Conservation (phyloP, 2,329 filamentous ascomycete species). For the Capronia americana region DNA sequence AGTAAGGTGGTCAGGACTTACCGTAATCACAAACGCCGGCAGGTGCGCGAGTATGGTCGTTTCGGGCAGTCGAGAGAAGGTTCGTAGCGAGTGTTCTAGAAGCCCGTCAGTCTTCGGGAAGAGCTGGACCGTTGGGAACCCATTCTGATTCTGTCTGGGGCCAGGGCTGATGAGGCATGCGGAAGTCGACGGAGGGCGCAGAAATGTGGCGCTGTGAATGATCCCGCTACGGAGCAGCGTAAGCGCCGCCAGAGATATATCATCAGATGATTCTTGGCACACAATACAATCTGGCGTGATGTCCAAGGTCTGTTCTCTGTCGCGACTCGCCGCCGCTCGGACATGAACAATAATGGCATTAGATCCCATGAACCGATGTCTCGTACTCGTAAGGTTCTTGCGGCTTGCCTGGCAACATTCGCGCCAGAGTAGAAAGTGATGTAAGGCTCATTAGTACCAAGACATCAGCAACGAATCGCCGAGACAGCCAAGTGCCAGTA, state of each 20-base stretch:
- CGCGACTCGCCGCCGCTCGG: not conserved
- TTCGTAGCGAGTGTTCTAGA: not conserved
- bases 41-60: not conserved
- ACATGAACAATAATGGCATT: not conserved
- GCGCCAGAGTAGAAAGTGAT: not conserved
- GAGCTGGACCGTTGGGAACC: not conserved
- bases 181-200: slow-evolving; percentile 13
- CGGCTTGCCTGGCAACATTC: not conserved
- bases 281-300: slow-evolving; percentile 11
- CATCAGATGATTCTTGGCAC: slow-evolving; percentile 9
- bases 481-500: not conserved
- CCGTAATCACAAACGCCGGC: not conserved
- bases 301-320: not conserved
- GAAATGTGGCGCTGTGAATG: not conserved
- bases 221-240: not conserved
- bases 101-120: not conserved
- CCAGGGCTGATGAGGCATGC: slow-evolving; percentile 2
- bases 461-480: not conserved
- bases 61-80: not conserved
- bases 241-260: not conserved
- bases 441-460: slow-evolving; percentile 1
- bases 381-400: not conserved
- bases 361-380: not conserved
- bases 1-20: not conserved
- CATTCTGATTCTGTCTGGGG: not conserved